Evolutionary conservation across 345 rosid species (phyloP).

Genomic region (Mallotus nudiflorus): DNA sequence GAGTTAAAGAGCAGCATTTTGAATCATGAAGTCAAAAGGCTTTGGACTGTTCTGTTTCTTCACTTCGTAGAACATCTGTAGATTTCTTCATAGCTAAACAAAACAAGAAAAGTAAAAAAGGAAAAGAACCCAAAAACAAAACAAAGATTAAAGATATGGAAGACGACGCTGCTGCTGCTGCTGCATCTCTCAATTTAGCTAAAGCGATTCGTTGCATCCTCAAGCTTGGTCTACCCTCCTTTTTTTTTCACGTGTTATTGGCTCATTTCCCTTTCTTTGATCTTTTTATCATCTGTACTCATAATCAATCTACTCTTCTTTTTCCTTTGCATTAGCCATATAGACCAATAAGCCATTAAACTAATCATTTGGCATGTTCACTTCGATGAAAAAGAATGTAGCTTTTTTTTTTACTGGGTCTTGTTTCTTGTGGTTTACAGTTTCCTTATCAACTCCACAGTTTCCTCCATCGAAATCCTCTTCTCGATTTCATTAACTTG

Average conservation of each 20-base stretch:
- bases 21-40: no score
- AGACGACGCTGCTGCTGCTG: no score
- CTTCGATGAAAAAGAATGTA: background rate
- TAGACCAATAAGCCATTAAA: no score
- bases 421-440: background rate
- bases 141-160: slow-evolving; percentile 7
- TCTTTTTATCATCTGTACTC: no score
- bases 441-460: slow-evolving; percentile 28
- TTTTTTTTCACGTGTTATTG: no score
- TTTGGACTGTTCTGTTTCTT: no score
- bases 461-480: slow-evolving; percentile 34
- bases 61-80: no score
- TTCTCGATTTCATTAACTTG: slow-evolving; percentile 50
- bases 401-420: background rate
- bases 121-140: no score
- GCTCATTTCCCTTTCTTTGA: no score
- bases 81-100: no score
- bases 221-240: slow-evolving; percentile 63
- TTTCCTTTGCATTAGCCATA: slow-evolving; percentile 4
- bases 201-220: slow-evolving; percentile 84
- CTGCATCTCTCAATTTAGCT: background rate
- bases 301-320: background rate
- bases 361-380: background rate
- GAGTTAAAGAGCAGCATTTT: no score
- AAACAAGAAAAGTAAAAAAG: no score